These are phyloP conservation scores for Penicillium thymicola DNA, from an alignment of 2,329 filamentous ascomycete species.

Conservation along the genomic window DNA sequence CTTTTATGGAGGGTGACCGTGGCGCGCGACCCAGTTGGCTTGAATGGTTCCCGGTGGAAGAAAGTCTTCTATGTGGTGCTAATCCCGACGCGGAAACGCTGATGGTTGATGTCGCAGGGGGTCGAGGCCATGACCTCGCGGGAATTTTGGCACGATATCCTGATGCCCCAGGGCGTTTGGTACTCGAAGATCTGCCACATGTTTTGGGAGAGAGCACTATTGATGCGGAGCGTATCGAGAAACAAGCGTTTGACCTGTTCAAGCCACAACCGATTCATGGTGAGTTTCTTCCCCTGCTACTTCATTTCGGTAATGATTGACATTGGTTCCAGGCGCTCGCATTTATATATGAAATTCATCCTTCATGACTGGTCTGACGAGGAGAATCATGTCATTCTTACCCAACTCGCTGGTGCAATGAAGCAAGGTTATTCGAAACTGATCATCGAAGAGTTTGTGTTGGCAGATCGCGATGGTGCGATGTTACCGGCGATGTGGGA, in stretches of 20 bases:
- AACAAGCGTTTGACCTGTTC: slow-evolving; percentile 7
- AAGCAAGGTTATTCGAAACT: slow-evolving; percentile 35
- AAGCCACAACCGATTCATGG: slow-evolving; percentile 13
- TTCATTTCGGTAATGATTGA: not conserved
- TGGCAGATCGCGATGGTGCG: slow-evolving; percentile 29
- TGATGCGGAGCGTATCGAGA: not conserved
- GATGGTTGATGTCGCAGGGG: slow-evolving; percentile 22
- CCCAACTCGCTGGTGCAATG: slow-evolving; percentile 30
- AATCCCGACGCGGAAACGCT: slow-evolving; percentile 7
- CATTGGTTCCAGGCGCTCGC: slow-evolving; percentile 21
- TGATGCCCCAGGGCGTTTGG: slow-evolving; percentile 3
- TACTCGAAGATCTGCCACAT: slow-evolving; percentile 15
- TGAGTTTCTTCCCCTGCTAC: not conserved
- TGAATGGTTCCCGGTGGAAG: slow-evolving; percentile 22
- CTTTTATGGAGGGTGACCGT: slow-evolving; percentile 23
- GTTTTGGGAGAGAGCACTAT: slow-evolving; percentile 8
- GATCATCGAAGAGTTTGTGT: slow-evolving; percentile 42
- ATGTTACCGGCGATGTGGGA: slow-evolving; percentile 31
- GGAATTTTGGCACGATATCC: slow-evolving; percentile 8
- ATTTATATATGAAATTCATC: slow-evolving; percentile 41
- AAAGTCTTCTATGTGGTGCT: slow-evolving; percentile 19
- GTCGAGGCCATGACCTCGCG: slow-evolving; percentile 12
- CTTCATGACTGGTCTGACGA: slow-evolving; percentile 42
- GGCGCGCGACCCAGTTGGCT: slow-evolving; percentile 16
- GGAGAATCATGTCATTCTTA: slow-evolving; percentile 30